Evolutionary conservation across 495 filamentous ascomycete species (phyloP).

Genomic region (Opeltia flavorubescens): DNA sequence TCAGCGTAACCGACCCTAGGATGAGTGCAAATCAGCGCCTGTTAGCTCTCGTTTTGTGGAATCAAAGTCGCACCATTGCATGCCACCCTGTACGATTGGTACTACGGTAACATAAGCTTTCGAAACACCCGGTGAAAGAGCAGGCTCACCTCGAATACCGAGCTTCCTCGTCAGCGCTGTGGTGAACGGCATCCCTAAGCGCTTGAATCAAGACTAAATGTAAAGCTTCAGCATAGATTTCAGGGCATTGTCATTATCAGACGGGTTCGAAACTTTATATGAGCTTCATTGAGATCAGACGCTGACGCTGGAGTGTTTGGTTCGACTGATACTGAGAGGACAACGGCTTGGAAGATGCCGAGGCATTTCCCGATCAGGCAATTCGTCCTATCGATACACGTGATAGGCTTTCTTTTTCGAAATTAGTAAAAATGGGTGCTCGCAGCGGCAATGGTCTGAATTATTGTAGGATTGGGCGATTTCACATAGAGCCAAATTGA

Average conservation of each 20-base stretch:
- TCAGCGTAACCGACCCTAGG: constrained; percentile 61
- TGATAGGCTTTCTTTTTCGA: not conserved
- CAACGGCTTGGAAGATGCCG: too few species aligned
- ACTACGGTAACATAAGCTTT: too few species aligned
- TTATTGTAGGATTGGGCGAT: too few species aligned
- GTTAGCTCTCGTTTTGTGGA: not conserved
- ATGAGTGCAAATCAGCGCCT: constrained; percentile 1
- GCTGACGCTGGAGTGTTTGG: too few species aligned
- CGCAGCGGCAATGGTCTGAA: too few species aligned
- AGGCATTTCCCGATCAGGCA: not conserved
- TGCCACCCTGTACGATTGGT: constrained; percentile 94
- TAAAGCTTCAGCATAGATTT: not conserved
- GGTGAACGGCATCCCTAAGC: not conserved
- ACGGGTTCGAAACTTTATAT: not conserved
- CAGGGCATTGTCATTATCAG: not conserved
- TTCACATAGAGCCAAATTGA: too few species aligned
- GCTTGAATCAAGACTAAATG: not conserved
- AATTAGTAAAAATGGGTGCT: too few species aligned
- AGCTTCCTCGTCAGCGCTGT: not conserved
- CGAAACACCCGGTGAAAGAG: constrained; percentile 13
- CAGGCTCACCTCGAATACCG: not conserved
- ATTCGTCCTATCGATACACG: not conserved
- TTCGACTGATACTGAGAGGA: too few species aligned
- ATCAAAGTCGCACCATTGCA: constrained; percentile 55
- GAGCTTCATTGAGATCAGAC: not conserved